Evolutionary conservation across 768 basidiomycete species (phyloP).

Genomic region (Gymnopilus junonius): DNA sequence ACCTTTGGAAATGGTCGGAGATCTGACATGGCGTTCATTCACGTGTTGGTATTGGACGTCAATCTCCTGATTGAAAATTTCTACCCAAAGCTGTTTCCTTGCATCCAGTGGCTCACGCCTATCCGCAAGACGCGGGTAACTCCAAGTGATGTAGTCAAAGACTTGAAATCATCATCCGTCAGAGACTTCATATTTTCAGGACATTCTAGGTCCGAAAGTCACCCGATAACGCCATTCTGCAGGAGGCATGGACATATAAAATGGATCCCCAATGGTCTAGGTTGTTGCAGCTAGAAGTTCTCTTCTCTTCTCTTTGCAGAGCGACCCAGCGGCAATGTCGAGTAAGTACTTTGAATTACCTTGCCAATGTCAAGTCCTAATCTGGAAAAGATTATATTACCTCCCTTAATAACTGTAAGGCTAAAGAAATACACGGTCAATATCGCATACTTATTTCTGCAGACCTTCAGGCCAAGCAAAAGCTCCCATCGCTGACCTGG

Average conservation of each 20-base stretch:
- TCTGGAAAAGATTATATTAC: conserved; percentile 29
- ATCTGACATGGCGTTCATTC: conserved; percentile 9
- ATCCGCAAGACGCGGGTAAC: conserved; percentile 16
- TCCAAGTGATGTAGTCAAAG: conserved; percentile 20
- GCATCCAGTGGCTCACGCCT: conserved; percentile 9
- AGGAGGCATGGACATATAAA: conserved; percentile 15
- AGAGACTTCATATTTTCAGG: conserved; percentile 9
- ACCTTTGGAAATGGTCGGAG: conserved; percentile 8
- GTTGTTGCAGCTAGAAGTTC: neutral
- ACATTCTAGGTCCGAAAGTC: conserved; percentile 3
- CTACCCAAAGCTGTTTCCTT: conserved; percentile 3
- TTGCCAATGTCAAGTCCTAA: neutral
- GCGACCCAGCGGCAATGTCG: conserved; percentile 14
- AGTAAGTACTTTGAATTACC: conserved; percentile 10
- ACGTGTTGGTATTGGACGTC: conserved; percentile 4
- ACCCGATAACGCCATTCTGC: conserved; percentile 12
- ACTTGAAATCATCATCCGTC: conserved; percentile 11
- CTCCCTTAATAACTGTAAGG: conserved; percentile 51
- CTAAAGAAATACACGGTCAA: neutral
- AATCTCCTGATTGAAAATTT: too few species aligned
- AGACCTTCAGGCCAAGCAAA: conserved; percentile 34
- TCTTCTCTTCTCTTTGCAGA: neutral
- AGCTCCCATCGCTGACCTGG: conserved; percentile 42
- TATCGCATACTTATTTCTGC: conserved; percentile 6
- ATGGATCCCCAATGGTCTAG: neutral